Evolutionary conservation across 148 eudicot species (phyloP).

Genomic region (Vaccinium myrtillus): DNA sequence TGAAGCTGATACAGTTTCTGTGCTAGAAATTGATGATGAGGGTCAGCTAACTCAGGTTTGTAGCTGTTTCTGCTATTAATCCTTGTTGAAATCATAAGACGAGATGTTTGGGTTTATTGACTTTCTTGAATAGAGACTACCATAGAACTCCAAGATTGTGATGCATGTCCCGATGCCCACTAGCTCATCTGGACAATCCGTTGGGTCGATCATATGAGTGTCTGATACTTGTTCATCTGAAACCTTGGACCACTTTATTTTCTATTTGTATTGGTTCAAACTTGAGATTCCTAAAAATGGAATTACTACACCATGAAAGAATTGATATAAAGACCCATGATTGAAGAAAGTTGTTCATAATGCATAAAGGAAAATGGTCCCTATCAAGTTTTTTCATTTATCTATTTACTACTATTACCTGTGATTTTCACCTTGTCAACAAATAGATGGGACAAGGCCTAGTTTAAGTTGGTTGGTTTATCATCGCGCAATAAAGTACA

Average conservation of each 20-base stretch:
- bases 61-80: slow-evolving; percentile 5
- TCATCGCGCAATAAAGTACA: neutral
- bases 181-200: neutral
- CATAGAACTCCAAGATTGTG: neutral
- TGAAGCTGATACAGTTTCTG: slow-evolving; percentile 63
- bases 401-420: neutral
- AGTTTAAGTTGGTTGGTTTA: neutral
- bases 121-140: slow-evolving; percentile 5
- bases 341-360: neutral
- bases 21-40: slow-evolving; percentile 57
- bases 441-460: neutral
- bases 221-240: neutral
- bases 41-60: slow-evolving; percentile 82
- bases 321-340: neutral
- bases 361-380: neutral
- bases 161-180: neutral
- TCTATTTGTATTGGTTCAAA: neutral
- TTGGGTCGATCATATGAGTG: neutral
- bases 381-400: neutral
- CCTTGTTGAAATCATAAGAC: neutral
- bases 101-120: neutral
- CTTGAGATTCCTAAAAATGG: neutral
- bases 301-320: too few species aligned
- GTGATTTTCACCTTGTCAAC: slow-evolving; percentile 2
- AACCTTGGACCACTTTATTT: neutral